Evolutionary conservation across 169 alveolate species (phyloP).

Genomic region (Plasmodium knowlesi): DNA sequence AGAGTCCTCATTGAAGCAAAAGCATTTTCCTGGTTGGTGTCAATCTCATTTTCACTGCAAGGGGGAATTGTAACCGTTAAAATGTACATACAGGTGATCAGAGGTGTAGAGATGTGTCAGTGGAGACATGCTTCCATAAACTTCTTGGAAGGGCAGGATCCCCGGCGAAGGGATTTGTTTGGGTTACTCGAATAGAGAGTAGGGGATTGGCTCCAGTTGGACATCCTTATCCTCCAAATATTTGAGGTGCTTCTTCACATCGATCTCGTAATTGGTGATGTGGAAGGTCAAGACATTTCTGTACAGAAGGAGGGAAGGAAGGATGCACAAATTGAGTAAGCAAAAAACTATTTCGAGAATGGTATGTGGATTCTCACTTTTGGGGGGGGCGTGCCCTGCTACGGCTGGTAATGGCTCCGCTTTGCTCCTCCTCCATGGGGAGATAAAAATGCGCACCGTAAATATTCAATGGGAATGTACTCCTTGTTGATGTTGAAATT

Average conservation of each 20-base stretch:
- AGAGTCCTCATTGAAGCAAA: constrained; percentile 73
- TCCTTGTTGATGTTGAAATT: constrained; percentile 63
- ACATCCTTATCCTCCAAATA: constrained; percentile 23
- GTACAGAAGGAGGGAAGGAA: not conserved
- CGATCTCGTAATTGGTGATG: constrained; percentile 45
- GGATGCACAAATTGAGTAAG: not conserved
- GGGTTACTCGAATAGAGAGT: constrained; percentile 40
- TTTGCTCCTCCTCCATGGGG: not conserved
- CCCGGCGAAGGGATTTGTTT: not conserved
- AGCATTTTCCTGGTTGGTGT: constrained; percentile 68
- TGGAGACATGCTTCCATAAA: not conserved
- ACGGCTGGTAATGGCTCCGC: not conserved
- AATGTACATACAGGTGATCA: not conserved
- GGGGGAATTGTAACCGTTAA: not conserved
- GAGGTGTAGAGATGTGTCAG: not conserved
- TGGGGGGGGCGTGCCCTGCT: not conserved
- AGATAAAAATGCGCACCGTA: constrained; percentile 15
- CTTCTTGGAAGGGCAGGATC: not conserved
- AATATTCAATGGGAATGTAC: constrained; percentile 63
- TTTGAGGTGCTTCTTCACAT: constrained; percentile 20
- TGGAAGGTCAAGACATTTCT: constrained; percentile 48
- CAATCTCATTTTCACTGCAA: constrained; percentile 63
- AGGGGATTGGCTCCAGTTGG: constrained; percentile 36
- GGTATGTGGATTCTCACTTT: not conserved
- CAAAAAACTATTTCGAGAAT: not conserved